phyloP scores from a whole-genome alignment of 2,329 filamentous ascomycete genomes.

The Xylaria sp. region DNA sequence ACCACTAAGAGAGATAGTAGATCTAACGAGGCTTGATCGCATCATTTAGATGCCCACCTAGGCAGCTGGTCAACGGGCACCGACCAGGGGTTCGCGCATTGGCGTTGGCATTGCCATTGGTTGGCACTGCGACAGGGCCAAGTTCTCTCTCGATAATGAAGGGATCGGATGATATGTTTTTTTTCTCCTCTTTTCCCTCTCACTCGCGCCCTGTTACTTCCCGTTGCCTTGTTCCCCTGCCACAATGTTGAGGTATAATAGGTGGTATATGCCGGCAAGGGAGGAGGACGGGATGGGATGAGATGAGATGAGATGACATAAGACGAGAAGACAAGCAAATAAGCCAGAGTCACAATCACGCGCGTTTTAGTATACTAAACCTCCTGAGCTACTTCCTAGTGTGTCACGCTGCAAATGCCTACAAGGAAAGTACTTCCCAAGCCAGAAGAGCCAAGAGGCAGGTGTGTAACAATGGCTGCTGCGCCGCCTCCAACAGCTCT shows the following conservation, averaged over 20 bases:
- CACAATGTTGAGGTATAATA: background rate
- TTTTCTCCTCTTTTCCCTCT: background rate
- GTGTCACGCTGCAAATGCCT: background rate
- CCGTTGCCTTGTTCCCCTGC: background rate
- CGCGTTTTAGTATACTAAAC: background rate
- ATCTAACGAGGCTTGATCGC: slow-evolving; percentile 33
- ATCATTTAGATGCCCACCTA: slow-evolving; percentile 34
- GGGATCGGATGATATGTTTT: slow-evolving; percentile 5
- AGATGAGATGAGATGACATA: background rate
- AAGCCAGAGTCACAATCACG: background rate
- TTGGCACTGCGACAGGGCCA: background rate
- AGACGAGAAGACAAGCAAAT: background rate
- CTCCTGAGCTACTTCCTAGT: background rate
- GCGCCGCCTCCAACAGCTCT: slow-evolving; percentile 37
- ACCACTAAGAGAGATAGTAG: slow-evolving; percentile 17
- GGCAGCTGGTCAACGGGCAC: slow-evolving; percentile 27
- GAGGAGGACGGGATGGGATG: background rate
- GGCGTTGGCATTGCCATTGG: background rate
- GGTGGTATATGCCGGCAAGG: background rate
- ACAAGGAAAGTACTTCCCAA: background rate
- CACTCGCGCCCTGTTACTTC: background rate
- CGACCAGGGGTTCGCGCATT: slow-evolving; percentile 21
- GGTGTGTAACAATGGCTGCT: slow-evolving; percentile 32
- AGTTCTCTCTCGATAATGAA: background rate
- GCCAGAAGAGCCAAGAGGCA: slow-evolving; percentile 7